A percentile compares a stretch with the other conserved stretches of the same genome.
phyloP scores from a whole-genome alignment of 306 rosid species.

The Pueraria montana region DNA sequence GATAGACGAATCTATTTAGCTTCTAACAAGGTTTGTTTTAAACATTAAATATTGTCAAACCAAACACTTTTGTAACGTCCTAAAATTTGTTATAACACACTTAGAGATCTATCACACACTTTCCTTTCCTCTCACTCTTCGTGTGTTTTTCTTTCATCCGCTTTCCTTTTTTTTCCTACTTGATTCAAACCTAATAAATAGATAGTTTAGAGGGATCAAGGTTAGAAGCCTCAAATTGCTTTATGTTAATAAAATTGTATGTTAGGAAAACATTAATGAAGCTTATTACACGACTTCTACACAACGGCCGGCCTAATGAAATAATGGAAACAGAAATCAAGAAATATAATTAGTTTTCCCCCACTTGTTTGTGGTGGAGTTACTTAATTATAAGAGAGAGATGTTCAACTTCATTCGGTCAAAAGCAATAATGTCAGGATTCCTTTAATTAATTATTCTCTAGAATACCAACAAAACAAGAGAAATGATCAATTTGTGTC shows the following conservation, averaged over 20 bases:
- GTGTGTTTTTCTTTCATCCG: not conserved
- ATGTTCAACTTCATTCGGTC: conserved; percentile 46
- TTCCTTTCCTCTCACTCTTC: conserved; percentile 8
- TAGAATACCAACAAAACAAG: conserved; percentile 45
- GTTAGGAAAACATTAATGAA: not conserved
- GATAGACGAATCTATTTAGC: conserved; percentile 24
- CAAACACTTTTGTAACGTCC: not conserved
- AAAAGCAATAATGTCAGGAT: conserved; percentile 54
- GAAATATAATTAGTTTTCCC: conserved; percentile 43
- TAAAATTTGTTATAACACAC: not conserved
- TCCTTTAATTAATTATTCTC: conserved; percentile 49
- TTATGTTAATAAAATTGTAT: not conserved
- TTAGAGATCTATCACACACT: conserved; percentile 15
- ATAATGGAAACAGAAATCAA: conserved; percentile 37
- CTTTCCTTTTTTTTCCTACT: conserved; percentile 14
- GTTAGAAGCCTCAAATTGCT: conserved; percentile 6
- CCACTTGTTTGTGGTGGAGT: conserved; percentile 52
- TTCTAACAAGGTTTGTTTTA: conserved; percentile 24
- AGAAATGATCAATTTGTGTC: conserved; percentile 41
- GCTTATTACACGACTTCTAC: conserved; percentile 2
- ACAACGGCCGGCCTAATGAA: conserved; percentile 39
- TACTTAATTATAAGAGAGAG: conserved; percentile 46
- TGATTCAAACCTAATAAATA: conserved; percentile 27
- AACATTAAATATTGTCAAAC: conserved; percentile 8
- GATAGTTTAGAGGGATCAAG: conserved; percentile 29